These are phyloP conservation scores for Platismatia glauca DNA, from an alignment of 495 filamentous ascomycete genomes.

Conservation along the genomic window DNA sequence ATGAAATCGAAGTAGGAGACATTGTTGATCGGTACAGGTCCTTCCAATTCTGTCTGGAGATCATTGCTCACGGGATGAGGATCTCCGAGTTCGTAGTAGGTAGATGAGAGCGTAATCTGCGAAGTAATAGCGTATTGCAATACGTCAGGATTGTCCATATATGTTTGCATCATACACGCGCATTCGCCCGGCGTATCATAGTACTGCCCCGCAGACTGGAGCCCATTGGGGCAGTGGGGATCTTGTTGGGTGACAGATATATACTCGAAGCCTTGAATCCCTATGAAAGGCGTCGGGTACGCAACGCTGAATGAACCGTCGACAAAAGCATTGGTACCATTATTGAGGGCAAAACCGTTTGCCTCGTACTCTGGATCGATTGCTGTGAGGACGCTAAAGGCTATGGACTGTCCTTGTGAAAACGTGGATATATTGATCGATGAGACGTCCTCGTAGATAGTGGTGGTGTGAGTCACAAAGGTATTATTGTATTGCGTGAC, in stretches of 20 bases:
- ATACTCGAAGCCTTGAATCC: background rate
- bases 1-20: background rate
- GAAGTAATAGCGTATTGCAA: background rate
- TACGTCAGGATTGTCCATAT: background rate
- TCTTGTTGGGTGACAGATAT: background rate
- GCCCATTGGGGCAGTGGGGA: background rate
- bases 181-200: background rate
- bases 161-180: background rate
- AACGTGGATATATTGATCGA: background rate
- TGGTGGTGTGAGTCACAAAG: background rate
- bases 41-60: background rate
- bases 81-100: background rate
- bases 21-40: background rate
- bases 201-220: background rate
- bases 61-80: background rate
- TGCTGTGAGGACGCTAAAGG: background rate
- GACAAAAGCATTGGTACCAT: background rate
- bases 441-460: background rate
- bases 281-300: background rate
- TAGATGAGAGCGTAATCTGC: slow-evolving; percentile 1
- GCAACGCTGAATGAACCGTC: background rate
- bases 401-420: background rate
- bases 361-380: background rate
- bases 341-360: background rate
- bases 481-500: background rate